Conservation (phyloP, 371 early-diverging fungal genomes). For the Rhizopus sp. region DNA sequence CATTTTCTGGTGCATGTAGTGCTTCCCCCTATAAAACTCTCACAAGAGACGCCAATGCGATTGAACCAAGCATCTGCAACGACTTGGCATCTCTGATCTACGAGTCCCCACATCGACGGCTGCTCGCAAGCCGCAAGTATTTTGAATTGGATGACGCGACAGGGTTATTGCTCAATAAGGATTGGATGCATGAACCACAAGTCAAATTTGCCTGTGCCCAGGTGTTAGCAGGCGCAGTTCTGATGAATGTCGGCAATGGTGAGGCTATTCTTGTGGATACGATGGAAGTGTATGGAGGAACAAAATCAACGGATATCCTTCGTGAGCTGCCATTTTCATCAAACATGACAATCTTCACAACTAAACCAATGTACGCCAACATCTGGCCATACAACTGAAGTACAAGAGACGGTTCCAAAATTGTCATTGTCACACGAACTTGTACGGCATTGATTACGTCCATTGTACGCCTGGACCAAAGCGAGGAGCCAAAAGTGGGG, state of each 20-base stretch:
- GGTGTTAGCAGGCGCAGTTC: conserved; percentile 18
- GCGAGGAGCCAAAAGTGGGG: conserved; percentile 6
- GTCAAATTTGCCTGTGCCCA: conserved; percentile 19
- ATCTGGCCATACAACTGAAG: conserved; percentile 1
- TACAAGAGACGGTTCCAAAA: conserved; percentile 9
- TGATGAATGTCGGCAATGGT: conserved; percentile 23
- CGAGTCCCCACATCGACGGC: conserved; percentile 5
- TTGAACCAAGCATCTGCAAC: conserved; percentile 1
- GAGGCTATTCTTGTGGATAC: conserved; percentile 31
- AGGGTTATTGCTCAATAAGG: conserved; percentile 11
- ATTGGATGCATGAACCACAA: conserved; percentile 18
- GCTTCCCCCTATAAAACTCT: too few species aligned
- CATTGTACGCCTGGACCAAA: neutral
- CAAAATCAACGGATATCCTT: conserved; percentile 10
- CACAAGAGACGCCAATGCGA: neutral
- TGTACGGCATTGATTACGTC: conserved; percentile 17
- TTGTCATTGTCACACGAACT: conserved; percentile 20
- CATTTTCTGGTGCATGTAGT: too few species aligned
- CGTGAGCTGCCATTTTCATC: neutral
- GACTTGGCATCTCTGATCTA: conserved; percentile 1
- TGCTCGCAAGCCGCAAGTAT: conserved; percentile 1
- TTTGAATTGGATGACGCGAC: conserved; percentile 2
- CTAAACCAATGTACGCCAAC: neutral
- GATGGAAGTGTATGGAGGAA: conserved; percentile 29
- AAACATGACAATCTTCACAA: neutral